phyloP scores from a whole-genome alignment of 805 yeast species.

The Zygotorulaspora sp. region DNA sequence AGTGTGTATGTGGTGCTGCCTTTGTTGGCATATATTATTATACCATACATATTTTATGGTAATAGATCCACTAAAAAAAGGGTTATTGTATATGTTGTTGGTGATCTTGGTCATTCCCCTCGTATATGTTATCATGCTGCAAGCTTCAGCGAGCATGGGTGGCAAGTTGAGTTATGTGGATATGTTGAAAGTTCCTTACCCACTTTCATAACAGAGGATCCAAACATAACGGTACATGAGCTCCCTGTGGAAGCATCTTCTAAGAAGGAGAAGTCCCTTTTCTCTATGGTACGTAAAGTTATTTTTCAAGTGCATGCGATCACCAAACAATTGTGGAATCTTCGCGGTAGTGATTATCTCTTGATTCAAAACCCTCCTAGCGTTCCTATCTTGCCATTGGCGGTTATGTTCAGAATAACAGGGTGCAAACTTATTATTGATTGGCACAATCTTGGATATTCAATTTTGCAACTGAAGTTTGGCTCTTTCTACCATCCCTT shows the following conservation, averaged over 20 bases:
- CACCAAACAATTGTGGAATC: constrained; percentile 43
- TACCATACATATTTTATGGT: constrained; percentile 37
- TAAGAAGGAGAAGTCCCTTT: constrained; percentile 2
- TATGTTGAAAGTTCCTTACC: constrained; percentile 61
- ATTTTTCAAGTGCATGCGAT: constrained; percentile 49
- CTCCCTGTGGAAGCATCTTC: constrained; percentile 13
- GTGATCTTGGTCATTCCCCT: constrained; percentile 94
- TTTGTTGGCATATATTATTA: constrained; percentile 28
- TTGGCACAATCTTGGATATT: constrained; percentile 93
- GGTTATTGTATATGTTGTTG: constrained; percentile 76
- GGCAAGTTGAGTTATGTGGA: constrained; percentile 80
- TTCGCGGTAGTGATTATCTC: constrained; percentile 62
- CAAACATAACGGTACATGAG: constrained; percentile 48
- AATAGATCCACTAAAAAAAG: constrained; percentile 42
- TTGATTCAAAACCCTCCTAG: constrained; percentile 91
- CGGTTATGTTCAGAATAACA: constrained; percentile 51
- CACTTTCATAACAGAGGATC: constrained; percentile 44
- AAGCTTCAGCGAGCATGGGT: constrained; percentile 64
- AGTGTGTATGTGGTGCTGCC: constrained; percentile 44
- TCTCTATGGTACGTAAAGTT: constrained; percentile 46
- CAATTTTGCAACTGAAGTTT: constrained; percentile 68
- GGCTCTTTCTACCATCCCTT: constrained; percentile 50
- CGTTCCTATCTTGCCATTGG: constrained; percentile 70
- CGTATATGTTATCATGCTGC: constrained; percentile 87
- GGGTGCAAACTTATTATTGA: constrained; percentile 71